A percentile compares a stretch with the other conserved stretches of the same genome.
Evolutionary conservation across 140 eudicot species (phyloP).

Genomic region (Ambrosia hybrid): DNA sequence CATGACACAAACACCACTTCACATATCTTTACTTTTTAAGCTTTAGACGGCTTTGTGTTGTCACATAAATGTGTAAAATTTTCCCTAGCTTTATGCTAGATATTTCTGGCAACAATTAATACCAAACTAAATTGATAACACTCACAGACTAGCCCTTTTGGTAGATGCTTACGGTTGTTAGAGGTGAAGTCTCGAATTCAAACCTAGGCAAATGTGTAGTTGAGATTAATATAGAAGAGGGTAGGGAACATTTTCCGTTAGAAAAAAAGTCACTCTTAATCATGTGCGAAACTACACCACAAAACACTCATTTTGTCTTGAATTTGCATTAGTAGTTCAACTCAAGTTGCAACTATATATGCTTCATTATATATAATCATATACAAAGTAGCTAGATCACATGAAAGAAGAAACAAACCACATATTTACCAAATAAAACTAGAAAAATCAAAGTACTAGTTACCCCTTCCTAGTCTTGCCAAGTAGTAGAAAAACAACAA

Average conservation of each 20-base stretch:
- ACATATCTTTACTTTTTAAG: neutral
- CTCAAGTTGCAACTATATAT: constrained; percentile 22
- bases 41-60: neutral
- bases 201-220: too few species aligned
- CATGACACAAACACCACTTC: neutral
- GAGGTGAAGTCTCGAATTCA: too few species aligned
- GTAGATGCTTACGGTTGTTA: too few species aligned
- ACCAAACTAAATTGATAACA: neutral
- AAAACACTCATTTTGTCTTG: neutral
- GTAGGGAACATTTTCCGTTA: too few species aligned
- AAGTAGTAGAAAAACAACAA: constrained; percentile 22
- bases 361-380: constrained; percentile 23
- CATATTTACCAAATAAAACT: constrained; percentile 16
- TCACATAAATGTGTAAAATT: neutral
- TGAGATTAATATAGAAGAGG: too few species aligned
- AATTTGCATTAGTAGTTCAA: constrained; percentile 23
- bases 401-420: neutral
- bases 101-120: neutral
- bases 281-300: neutral
- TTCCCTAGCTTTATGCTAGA: neutral
- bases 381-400: constrained; percentile 6
- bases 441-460: constrained; percentile 10
- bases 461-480: constrained; percentile 28
- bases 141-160: neutral
- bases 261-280: neutral